phyloP scores from a whole-genome alignment of 257 asterid species.

The Eucommia ulmoides region DNA sequence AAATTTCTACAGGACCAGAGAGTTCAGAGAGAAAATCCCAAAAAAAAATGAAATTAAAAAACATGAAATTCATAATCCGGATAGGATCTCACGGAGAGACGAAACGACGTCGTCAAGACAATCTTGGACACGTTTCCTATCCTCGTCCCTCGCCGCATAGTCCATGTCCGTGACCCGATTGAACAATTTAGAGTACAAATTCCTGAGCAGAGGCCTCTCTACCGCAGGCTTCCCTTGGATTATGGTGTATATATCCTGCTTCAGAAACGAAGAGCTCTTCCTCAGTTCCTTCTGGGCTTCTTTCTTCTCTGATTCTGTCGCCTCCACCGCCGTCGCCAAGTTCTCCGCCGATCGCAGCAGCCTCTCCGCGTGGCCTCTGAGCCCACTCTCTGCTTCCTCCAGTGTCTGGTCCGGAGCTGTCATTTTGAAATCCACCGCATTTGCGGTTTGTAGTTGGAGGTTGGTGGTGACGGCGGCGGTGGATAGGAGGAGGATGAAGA shows the following conservation, averaged over 20 bases:
- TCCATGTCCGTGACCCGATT: constrained; percentile 45
- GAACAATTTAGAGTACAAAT: constrained; percentile 35
- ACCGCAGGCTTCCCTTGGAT: constrained; percentile 41
- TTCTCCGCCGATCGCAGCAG: constrained; percentile 34
- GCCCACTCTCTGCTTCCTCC: constrained; percentile 42
- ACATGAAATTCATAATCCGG: constrained; percentile 20
- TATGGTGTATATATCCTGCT: constrained; percentile 61
- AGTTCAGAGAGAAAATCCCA: no score
- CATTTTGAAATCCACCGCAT: constrained; percentile 45
- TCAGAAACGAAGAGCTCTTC: constrained; percentile 36
- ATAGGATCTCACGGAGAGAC: constrained; percentile 35
- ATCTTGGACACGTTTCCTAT: constrained; percentile 35
- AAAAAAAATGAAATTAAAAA: no score
- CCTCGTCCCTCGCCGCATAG: constrained; percentile 67
- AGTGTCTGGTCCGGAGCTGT: constrained; percentile 57
- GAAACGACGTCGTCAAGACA: constrained; percentile 23
- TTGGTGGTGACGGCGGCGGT: no score
- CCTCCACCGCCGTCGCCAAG: constrained; percentile 31
- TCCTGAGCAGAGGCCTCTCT: constrained; percentile 46
- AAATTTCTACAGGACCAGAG: no score
- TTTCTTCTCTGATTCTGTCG: constrained; percentile 43
- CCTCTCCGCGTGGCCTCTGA: constrained; percentile 27
- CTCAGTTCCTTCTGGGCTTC: constrained; percentile 51
- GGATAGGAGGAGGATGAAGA: no score
- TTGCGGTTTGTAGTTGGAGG: constrained; percentile 1